Evolutionary conservation across 768 basidiomycete species (phyloP).

Genomic region (Rossbeevera mucosa): DNA sequence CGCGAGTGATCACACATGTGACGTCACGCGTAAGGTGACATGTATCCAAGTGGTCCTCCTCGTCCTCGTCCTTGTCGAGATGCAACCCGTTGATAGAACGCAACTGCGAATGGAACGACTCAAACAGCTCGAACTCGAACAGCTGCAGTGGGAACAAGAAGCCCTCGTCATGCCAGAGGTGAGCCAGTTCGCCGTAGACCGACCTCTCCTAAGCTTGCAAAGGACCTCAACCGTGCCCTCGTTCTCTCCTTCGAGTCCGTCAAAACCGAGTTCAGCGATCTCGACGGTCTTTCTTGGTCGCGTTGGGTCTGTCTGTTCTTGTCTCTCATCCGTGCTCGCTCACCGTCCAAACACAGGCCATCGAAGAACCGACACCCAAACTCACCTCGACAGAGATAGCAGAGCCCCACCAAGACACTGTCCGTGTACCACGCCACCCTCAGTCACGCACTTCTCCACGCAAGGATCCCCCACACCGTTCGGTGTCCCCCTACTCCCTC

Average conservation of each 20-base stretch:
- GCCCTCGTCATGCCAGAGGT: constrained; percentile 59
- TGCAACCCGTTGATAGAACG: constrained; percentile 36
- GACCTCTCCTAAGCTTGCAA: background rate
- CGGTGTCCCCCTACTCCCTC: constrained; percentile 5
- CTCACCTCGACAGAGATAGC: constrained; percentile 20
- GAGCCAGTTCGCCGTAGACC: background rate
- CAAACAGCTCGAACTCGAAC: constrained; percentile 48
- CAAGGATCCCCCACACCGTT: constrained; percentile 10
- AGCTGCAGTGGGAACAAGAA: constrained; percentile 49
- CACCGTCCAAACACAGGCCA: constrained; percentile 5
- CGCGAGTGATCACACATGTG: constrained; percentile 28
- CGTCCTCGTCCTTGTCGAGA: constrained; percentile 18
- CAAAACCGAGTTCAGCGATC: constrained; percentile 58
- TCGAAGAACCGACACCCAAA: constrained; percentile 31
- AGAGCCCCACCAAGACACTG: constrained; percentile 38
- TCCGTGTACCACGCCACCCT: constrained; percentile 31
- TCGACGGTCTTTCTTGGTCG: constrained; percentile 55
- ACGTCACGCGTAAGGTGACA: constrained; percentile 28
- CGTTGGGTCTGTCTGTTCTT: constrained; percentile 23
- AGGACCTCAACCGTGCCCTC: constrained; percentile 32
- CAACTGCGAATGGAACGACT: constrained; percentile 45
- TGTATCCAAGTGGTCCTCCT: no score
- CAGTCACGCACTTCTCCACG: constrained; percentile 20
- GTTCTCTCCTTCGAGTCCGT: constrained; percentile 46
- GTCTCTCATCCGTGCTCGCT: background rate